A percentile compares a stretch with the other conserved stretches of the same genome.
These are phyloP conservation scores for Coprinopsis sp. DNA, from an alignment of 768 basidiomycete genomes.

Conservation along the genomic window DNA sequence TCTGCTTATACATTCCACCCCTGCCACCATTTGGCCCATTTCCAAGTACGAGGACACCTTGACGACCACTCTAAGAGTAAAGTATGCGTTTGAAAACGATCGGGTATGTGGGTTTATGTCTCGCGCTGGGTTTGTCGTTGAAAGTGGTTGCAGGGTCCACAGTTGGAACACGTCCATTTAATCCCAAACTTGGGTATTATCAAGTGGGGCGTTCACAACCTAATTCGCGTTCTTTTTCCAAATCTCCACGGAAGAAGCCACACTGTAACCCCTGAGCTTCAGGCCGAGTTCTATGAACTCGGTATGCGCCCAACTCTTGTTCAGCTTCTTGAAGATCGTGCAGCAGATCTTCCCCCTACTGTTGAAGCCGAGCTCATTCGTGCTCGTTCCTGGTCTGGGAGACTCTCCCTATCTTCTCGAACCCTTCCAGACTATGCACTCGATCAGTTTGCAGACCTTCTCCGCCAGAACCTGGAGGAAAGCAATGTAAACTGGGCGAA, in stretches of 20 bases:
- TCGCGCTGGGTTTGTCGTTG: too few species aligned
- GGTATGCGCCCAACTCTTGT: constrained; percentile 1
- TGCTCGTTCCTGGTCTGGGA: neutral
- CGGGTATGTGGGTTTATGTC: neutral
- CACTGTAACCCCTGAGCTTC: neutral
- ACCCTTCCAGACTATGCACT: neutral
- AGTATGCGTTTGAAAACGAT: neutral
- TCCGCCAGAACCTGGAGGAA: neutral
- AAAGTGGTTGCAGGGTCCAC: too few species aligned
- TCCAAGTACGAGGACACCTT: neutral
- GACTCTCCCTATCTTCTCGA: neutral
- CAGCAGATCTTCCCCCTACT: neutral
- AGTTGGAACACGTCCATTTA: neutral
- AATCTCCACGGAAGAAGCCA: neutral
- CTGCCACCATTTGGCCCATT: neutral
- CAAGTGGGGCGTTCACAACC: neutral
- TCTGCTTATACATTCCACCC: neutral
- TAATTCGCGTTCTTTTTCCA: neutral
- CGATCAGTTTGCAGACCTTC: neutral
- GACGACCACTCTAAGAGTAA: neutral
- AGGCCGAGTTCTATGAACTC: neutral
- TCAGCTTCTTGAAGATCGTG: neutral
- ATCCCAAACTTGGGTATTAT: constrained; percentile 1
- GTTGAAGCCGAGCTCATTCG: neutral
- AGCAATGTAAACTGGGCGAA: constrained; percentile 3